phyloP scores from a whole-genome alignment of 2,329 filamentous ascomycete species.

The Botrytis tulipae region DNA sequence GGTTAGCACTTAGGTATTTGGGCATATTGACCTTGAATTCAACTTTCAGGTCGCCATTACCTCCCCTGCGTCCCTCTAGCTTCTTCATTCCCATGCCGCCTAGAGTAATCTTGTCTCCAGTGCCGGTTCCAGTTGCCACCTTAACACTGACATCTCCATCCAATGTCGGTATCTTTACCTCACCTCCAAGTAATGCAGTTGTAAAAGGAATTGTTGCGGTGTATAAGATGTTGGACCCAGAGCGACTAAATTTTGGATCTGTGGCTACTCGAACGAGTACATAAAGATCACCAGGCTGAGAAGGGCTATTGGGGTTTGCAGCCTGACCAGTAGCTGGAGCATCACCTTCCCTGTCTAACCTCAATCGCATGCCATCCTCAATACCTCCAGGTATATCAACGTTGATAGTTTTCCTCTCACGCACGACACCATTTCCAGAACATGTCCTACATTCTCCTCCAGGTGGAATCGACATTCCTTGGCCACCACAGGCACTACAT shows the following conservation, averaged over 20 bases:
- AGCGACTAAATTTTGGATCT: slow-evolving; percentile 84
- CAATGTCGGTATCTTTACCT: slow-evolving; percentile 84
- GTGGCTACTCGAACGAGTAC: slow-evolving; percentile 86
- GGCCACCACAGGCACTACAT: slow-evolving; percentile 77
- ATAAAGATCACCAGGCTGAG: slow-evolving; percentile 83
- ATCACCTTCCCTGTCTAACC: slow-evolving; percentile 83
- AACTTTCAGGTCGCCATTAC: slow-evolving; percentile 79
- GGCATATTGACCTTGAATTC: slow-evolving; percentile 96
- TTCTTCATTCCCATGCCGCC: slow-evolving; percentile 93
- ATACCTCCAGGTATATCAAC: slow-evolving; percentile 94
- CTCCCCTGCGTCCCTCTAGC: slow-evolving; percentile 64
- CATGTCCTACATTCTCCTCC: slow-evolving; percentile 81
- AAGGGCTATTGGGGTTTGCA: slow-evolving; percentile 59
- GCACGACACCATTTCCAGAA: slow-evolving; percentile 76
- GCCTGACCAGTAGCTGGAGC: slow-evolving; percentile 73
- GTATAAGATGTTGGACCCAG: slow-evolving; percentile 87
- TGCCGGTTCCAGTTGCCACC: slow-evolving; percentile 85
- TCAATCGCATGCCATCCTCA: slow-evolving; percentile 91
- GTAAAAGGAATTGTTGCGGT: slow-evolving; percentile 89
- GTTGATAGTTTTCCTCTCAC: slow-evolving; percentile 78
- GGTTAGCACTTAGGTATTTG: slow-evolving; percentile 87
- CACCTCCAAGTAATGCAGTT: slow-evolving; percentile 87
- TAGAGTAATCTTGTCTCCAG: slow-evolving; percentile 87
- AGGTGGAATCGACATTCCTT: slow-evolving; percentile 71
- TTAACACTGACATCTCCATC: slow-evolving; percentile 89